Evolutionary conservation across 2,329 filamentous ascomycete genomes (phyloP), one percentile per base, ranked within the genome.

Genomic region (Elsinoe ampelina): DNA sequence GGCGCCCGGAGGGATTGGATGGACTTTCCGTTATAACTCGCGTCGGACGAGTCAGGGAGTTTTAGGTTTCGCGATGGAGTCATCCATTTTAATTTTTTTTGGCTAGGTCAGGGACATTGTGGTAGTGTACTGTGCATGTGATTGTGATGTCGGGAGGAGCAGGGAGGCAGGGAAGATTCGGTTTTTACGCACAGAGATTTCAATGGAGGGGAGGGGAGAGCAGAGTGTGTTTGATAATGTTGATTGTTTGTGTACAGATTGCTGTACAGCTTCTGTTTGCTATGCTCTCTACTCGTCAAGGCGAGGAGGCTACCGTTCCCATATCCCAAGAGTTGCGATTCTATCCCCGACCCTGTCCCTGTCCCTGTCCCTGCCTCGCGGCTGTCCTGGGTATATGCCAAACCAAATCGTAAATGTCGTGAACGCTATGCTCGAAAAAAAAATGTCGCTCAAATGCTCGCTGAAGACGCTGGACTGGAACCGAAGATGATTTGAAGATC

Each of bases 221-320:
- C 17, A 11, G 34, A 35, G n/a, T 34, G 26, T 15, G 32, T 50
- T 15, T 50, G 45, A 52, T 39, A 6, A 19, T 52, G n/a, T 39
- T 52, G n/a, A 52, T 52, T 52, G 48, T 52, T 38, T 39, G 48
- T 39, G 48, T 52, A 52, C 48, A 52, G 34, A 39, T 7, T 52
- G 48, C 48, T 52, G 48, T 52, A 52, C 48, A 22, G 45, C 19
- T 38, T 15, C 15, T 45, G 26, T 30, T 13, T 45, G n/a, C 20
- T 20, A 19, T 52, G 26, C 45, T 30, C 8, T 52, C 48, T 15
- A 52, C 48, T 52, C 48, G 48, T 38, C 48, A 34, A 39, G 17
- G 48, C 48, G 48, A 52, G 48, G 48, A 52, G 48, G 48, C 34
- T 35, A n/a, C 13, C 19, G n/a, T 17, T 50, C 45, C 45, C 30